Conservation (phyloP, 2,329 filamentous ascomycete genomes). For the Pyricularia pennisetigena region DNA sequence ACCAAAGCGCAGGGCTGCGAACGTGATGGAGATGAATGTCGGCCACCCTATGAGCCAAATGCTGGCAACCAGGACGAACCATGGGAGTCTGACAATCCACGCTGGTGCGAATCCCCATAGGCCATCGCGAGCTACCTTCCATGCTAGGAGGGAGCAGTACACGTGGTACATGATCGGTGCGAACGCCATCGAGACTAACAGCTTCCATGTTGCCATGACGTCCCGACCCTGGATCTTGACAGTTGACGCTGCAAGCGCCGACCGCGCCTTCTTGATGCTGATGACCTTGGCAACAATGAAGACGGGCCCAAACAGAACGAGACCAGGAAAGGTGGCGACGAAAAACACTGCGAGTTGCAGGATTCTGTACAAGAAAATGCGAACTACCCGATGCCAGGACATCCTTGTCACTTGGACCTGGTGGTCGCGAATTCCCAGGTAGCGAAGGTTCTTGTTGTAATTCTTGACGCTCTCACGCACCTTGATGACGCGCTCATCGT, state of each 20-base stretch:
- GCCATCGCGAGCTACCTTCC: conserved; percentile 72
- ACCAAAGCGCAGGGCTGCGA: conserved; percentile 86
- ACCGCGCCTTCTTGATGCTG: conserved; percentile 70
- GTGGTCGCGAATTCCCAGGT: conserved; percentile 83
- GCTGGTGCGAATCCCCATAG: conserved; percentile 73
- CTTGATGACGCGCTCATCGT: conserved; percentile 72
- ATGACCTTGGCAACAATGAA: conserved; percentile 79
- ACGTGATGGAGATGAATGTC: conserved; percentile 80
- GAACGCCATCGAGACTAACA: conserved; percentile 76
- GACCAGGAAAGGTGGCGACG: conserved; percentile 74
- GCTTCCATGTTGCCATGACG: conserved; percentile 91
- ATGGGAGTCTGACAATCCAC: conserved; percentile 51
- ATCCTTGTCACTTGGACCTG: conserved; percentile 89
- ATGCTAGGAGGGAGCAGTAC: conserved; percentile 65
- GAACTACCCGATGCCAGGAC: conserved; percentile 64
- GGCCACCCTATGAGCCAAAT: conserved; percentile 67
- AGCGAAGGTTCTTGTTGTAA: conserved; percentile 80
- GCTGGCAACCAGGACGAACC: conserved; percentile 42
- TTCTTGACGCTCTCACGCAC: conserved; percentile 66
- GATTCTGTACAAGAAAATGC: conserved; percentile 70
- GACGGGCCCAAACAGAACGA: conserved; percentile 73
- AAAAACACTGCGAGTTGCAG: conserved; percentile 68
- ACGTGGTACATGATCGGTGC: conserved; percentile 74
- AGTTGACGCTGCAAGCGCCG: conserved; percentile 74
- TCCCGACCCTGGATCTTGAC: conserved; percentile 85